Base-by-base conservation (phyloP, 148 eudicot species). In the Amaranthus cruentus region DNA sequence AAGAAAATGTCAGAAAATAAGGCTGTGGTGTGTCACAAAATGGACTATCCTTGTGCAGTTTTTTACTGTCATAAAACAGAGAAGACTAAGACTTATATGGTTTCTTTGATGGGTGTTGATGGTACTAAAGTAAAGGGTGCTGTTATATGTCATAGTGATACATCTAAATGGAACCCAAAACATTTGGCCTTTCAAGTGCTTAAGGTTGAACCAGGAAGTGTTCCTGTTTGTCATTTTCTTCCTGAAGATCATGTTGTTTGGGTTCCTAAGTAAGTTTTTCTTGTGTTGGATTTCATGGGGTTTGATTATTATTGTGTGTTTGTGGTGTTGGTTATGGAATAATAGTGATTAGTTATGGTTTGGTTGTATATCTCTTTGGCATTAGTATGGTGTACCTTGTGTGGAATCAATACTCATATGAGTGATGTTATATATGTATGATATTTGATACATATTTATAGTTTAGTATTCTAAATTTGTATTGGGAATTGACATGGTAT, bases 221-320 rank as follows among this genome's bases (percentile, higher is more conserved):
- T 47, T 55, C 79, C 80, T 6, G 44, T 85, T 70, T 80, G 81
- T 47, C 80, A 78, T 56, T 73, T 78, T 54, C 79, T 84, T 58
- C 82, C 82, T 15, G 80, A 80, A 5, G 83, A 83, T 71, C 83
- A 83, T 56, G 58, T 80, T n/a, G 79, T 77, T 64, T 83, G 83
- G 82, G 58, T 78, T 47, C 68, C 75, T n/a, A 75, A 75, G 48
- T 80, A 55, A 75, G 62, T 51, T 7, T 3, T 7, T 58, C 5
- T 62, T 6, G 6, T 7, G 9, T 3, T 60, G 15, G 14, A 66
- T 14, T 14, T 47, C 9, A 47, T 66, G 54, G 4, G 47, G 0
- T 14, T 66, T 50, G 10, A 47, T 66, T 11, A 48, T 10, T 4
- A 3, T 66, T 13, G 11, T 51, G 6, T 67, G 4, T 46, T 46